Evolutionary conservation across 2,329 filamentous ascomycete genomes (phyloP).

Genomic region (Cadophora malorum): DNA sequence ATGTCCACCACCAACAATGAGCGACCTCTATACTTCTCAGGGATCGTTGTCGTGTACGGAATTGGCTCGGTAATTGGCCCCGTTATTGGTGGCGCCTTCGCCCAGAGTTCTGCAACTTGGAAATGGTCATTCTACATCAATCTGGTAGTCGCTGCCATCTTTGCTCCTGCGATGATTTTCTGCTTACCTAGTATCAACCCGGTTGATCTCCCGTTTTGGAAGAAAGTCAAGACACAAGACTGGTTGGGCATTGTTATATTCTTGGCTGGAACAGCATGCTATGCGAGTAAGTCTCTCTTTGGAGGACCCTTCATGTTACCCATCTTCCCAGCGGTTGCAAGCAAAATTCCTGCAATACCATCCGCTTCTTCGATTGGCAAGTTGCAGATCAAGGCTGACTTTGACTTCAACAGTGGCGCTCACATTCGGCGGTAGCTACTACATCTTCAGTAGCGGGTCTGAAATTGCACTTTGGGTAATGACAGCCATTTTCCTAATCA

Average conservation of each 20-base stretch:
- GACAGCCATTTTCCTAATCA: conserved; percentile 46
- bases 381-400: too few species aligned
- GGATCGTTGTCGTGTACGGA: conserved; percentile 47
- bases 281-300: too few species aligned
- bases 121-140: conserved; percentile 47
- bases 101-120: conserved; percentile 44
- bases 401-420: conserved; percentile 2
- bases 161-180: conserved; percentile 16
- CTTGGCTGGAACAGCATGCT: conserved; percentile 1
- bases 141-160: conserved; percentile 35
- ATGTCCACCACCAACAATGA: conserved; percentile 44
- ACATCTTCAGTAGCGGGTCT: background rate
- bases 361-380: too few species aligned
- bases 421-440: conserved; percentile 18
- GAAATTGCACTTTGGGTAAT: conserved; percentile 47
- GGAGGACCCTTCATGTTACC: too few species aligned
- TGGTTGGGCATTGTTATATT: conserved; percentile 38
- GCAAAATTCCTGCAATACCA: too few species aligned
- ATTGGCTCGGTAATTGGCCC: conserved; percentile 50
- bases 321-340: too few species aligned
- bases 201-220: background rate
- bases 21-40: conserved; percentile 45
- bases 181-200: conserved; percentile 17
- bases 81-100: conserved; percentile 46
- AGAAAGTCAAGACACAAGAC: conserved; percentile 38